Percentiles rank a stretch among this genome's conserved stretches.
These are phyloP conservation scores for Paraconiothyrium brasiliense DNA, from an alignment of 2,329 filamentous ascomycete genomes.

Conservation along the genomic window DNA sequence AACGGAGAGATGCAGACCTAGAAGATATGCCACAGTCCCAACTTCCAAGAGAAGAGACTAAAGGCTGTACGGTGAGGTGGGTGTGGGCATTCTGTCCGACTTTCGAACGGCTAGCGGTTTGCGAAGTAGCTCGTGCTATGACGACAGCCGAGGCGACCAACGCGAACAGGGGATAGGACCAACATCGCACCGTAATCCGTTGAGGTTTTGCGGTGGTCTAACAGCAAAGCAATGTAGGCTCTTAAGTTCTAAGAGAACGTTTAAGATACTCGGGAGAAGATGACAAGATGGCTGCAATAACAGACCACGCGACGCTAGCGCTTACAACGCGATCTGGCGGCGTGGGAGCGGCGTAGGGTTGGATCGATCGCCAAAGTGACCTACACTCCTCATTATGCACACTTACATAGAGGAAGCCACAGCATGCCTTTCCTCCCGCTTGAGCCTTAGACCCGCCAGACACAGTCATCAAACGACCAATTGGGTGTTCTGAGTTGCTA, in stretches of 20 bases:
- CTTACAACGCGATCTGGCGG: constrained; percentile 2
- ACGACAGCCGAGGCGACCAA: constrained; percentile 11
- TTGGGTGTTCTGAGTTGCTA: no score
- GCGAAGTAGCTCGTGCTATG: constrained; percentile 5
- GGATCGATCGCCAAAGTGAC: not conserved
- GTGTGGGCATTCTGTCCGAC: not conserved
- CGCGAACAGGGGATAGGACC: not conserved
- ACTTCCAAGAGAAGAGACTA: not conserved
- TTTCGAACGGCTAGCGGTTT: not conserved
- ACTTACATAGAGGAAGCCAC: no score
- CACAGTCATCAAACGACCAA: no score
- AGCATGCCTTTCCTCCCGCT: no score
- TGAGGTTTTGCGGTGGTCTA: not conserved
- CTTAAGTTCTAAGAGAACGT: no score
- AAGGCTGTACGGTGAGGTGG: not conserved
- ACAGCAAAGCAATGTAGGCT: not conserved
- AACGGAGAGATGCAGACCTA: not conserved
- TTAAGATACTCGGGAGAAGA: not conserved
- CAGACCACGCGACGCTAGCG: not conserved
- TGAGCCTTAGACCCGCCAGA: no score
- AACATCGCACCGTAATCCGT: constrained; percentile 1
- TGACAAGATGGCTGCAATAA: not conserved
- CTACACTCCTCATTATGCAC: no score
- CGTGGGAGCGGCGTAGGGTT: not conserved
- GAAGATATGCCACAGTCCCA: not conserved